Conservation (phyloP, 169 alveolate species). For the Plasmodium knowlesi region DNA sequence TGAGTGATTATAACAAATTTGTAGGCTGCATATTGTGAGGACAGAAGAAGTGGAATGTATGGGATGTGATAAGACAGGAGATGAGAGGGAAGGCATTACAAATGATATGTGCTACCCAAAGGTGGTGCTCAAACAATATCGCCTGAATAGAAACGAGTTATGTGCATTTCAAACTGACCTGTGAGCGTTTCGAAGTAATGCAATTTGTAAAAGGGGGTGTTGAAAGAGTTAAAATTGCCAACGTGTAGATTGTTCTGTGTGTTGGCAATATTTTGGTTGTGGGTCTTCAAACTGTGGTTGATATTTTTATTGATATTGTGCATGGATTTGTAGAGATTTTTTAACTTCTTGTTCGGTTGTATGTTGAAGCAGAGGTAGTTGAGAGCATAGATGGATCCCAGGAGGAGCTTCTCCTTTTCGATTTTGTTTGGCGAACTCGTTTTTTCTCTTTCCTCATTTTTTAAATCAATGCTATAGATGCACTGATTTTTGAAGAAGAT, state of each 20-base stretch:
- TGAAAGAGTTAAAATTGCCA: slow-evolving; percentile 56
- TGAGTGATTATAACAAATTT: slow-evolving; percentile 66
- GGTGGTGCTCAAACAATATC: not conserved
- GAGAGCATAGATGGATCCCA: slow-evolving; percentile 71
- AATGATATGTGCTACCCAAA: not conserved
- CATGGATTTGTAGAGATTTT: slow-evolving; percentile 37
- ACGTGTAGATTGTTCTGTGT: slow-evolving; percentile 51
- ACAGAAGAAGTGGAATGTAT: not conserved
- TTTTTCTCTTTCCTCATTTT: slow-evolving; percentile 30
- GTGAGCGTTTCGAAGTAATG: slow-evolving; percentile 69
- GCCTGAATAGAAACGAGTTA: no score
- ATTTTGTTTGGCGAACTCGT: slow-evolving; percentile 17
- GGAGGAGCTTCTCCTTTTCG: slow-evolving; percentile 44
- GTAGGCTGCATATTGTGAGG: slow-evolving; percentile 27
- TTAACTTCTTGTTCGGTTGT: slow-evolving; percentile 71
- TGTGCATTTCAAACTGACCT: slow-evolving; percentile 18
- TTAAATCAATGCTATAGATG: slow-evolving; percentile 50
- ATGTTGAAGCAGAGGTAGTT: slow-evolving; percentile 69
- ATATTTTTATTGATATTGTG: slow-evolving; percentile 27
- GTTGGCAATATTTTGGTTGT: slow-evolving; percentile 28
- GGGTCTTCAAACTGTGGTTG: slow-evolving; percentile 12
- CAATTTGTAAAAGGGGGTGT: slow-evolving; percentile 63
- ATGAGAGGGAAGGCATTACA: not conserved
- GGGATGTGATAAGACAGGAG: not conserved
- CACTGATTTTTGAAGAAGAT: slow-evolving; percentile 70